Evolutionary conservation across 2,329 filamentous ascomycete species (phyloP).

Genomic region (Alternaria panax): DNA sequence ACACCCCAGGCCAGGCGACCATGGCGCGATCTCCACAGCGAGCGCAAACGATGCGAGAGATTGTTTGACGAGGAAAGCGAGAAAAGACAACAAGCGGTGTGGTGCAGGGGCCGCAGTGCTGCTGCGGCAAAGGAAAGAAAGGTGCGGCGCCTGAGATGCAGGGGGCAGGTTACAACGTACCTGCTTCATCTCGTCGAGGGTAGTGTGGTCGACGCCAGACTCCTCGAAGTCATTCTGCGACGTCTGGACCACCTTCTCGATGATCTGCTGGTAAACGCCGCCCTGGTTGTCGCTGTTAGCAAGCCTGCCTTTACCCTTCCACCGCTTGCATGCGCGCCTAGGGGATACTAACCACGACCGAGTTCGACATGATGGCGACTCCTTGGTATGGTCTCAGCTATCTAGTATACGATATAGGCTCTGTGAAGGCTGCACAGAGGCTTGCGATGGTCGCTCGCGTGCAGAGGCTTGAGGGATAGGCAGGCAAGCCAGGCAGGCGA

Average conservation of each 20-base stretch:
- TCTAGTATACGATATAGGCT: slow-evolving; percentile 25
- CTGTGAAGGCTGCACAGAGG: slow-evolving; percentile 21
- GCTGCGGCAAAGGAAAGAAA: slow-evolving; percentile 24
- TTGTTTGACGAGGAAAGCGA: slow-evolving; percentile 17
- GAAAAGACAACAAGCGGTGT: slow-evolving; percentile 10
- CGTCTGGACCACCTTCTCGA: slow-evolving; percentile 69
- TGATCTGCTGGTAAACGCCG: slow-evolving; percentile 86
- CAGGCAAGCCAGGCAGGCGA: slow-evolving; percentile 38
- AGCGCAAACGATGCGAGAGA: slow-evolving; percentile 24
- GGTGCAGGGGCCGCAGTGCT: slow-evolving; percentile 9
- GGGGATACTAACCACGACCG: slow-evolving; percentile 49
- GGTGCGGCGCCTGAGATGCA: slow-evolving; percentile 18
- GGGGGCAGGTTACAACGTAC: slow-evolving; percentile 64
- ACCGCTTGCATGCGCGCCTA: slow-evolving; percentile 23
- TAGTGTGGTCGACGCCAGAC: slow-evolving; percentile 86
- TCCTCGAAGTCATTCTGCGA: slow-evolving; percentile 97
- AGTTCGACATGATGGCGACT: slow-evolving; percentile 47
- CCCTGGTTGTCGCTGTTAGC: slow-evolving; percentile 60
- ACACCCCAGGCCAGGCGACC: slow-evolving; percentile 37
- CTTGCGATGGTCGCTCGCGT: slow-evolving; percentile 32
- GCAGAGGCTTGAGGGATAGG: slow-evolving; percentile 24
- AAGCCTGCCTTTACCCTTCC: slow-evolving; percentile 21
- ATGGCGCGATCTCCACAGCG: slow-evolving; percentile 28
- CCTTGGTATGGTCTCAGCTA: slow-evolving; percentile 23
- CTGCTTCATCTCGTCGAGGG: slow-evolving; percentile 84